A percentile compares a stretch with the other conserved stretches of the same genome.
Evolutionary conservation across 2,329 filamentous ascomycete genomes (phyloP).

Genomic region (Monosporascus ibericus): DNA sequence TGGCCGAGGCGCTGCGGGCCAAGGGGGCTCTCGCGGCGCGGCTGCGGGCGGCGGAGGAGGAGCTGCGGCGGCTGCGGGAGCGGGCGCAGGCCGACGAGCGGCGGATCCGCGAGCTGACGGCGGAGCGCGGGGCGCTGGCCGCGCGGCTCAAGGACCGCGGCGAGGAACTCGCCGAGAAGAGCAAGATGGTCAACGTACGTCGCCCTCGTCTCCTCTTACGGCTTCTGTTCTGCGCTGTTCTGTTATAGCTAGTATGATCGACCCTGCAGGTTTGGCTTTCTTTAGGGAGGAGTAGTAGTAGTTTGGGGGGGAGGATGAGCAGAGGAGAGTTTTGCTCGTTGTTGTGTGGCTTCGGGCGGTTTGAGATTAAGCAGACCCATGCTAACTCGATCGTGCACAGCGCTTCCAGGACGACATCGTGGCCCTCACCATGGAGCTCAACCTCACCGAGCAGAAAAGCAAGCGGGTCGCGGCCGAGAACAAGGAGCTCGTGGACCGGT

Average conservation of each 20-base stretch:
- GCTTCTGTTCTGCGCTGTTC: too few relatives aligned
- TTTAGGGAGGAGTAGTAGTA: too few relatives aligned
- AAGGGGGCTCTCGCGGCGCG: slow-evolving; percentile 62
- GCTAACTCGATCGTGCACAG: slow-evolving; percentile 28
- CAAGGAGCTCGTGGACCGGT: slow-evolving; percentile 79
- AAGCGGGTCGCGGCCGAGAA: slow-evolving; percentile 76
- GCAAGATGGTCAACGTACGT: slow-evolving; percentile 69
- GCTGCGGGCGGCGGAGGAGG: slow-evolving; percentile 55
- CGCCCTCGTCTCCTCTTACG: too few relatives aligned
- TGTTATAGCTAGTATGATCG: too few relatives aligned
- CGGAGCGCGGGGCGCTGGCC: slow-evolving; percentile 55
- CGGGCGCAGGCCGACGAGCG: slow-evolving; percentile 54
- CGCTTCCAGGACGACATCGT: slow-evolving; percentile 92
- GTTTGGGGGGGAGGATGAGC: neutral
- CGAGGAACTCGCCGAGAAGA: slow-evolving; percentile 79
- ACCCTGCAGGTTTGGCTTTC: too few relatives aligned
- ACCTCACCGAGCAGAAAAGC: slow-evolving; percentile 72
- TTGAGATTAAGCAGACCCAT: neutral
- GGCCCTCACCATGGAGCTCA: slow-evolving; percentile 78
- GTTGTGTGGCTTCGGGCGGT: neutral
- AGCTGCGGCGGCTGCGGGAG: slow-evolving; percentile 57
- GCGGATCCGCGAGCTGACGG: slow-evolving; percentile 55
- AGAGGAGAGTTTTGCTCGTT: neutral
- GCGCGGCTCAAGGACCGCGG: slow-evolving; percentile 72
- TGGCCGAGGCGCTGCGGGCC: slow-evolving; percentile 70